Evolutionary conservation across 345 rosid species (phyloP), one percentile per base, ranked within the genome.

Genomic region (Physaria fendleri): DNA sequence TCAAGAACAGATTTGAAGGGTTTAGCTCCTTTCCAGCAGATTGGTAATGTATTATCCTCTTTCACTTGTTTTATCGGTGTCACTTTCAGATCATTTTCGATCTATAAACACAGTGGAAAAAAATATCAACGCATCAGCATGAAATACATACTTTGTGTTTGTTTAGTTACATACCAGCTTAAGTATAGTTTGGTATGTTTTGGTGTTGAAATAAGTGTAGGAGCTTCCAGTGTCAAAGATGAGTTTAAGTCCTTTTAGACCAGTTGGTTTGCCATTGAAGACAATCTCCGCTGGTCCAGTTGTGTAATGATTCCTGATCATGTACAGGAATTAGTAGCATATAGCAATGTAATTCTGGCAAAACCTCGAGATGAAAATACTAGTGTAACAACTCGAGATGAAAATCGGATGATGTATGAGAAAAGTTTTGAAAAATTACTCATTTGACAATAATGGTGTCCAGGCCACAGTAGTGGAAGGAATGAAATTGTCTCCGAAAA

Each of bases 211-310:
- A 65, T 91, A 91, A 21, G 85, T 77, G 71, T 87, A 91, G 5
- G 98, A 83, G 75, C 90, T 83, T 49, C 98, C 98, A 0, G 90
- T 79, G 64, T 91, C 98, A 32, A 87, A 85, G 15, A 84, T 62
- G 53, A 85, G 45, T 48, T 77, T 37, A 21, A 79, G 86, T 29
- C 72, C 78, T 50, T 71, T 79, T 5, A 77, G 28, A 46, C 88
- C 95, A 3, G 82, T 76, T 58, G 82, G 29, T 74, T 79, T 85
- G 16, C 80, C 79, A 1, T 74, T 75, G 40, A 66, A 73, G 1
- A 79, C 46, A 59, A 87, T 69, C 48, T 87, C 86, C 1, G 91
- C 88, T n/a, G 90, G 79, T 37, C 90, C 93, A 0, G 83, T 55
- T 1, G 71, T 17, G 52, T 85, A 91, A 45, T 71, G 74, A 62